Base-by-base conservation (phyloP, 176 grass and related monocot species). In the Areca catechu region DNA sequence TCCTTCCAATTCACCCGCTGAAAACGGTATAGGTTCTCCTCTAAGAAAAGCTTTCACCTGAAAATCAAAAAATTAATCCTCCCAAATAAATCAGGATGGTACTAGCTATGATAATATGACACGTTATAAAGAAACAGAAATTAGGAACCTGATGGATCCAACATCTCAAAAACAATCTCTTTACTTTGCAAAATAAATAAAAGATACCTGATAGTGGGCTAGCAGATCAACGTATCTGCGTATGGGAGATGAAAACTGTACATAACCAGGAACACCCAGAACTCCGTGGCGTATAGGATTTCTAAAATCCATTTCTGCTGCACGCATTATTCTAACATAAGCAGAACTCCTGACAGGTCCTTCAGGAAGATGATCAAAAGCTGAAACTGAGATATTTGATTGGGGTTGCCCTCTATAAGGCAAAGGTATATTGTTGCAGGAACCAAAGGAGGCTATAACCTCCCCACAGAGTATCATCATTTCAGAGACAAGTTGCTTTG, bases 391-490 rank as follows among this genome's bases (percentile, higher is more conserved):
- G 30, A 85, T 85, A 58, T 77, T 85, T 57, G 92, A 74, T 57
- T 84, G 80, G n/a, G 92, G 80, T 51, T 97, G 86, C 9, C 92
- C 86, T 73, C 92, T 80, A 54, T 88, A 97, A 55, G 92, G 92
- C 54, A 97, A 85, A 48, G 92, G 68, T 56, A 97, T 83, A 43
- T 77, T 76, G 70, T 91, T 88, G 47, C 67, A 73, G 55, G 71
- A 76, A 68, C 86, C 86, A 74, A 91, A 91, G 24, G 86, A 76
- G 30, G 92, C 80, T 60, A 97, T 67, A 52, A 66, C 77, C 77
- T 96, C 92, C 22, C 82, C 82, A 69, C 92, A 96, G 24, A 96
- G 83, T 79, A 97, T 87, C 92, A 97, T 97, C 86, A 97, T 90
- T 73, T 97, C 92, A 55, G 83, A 82, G 64, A 96, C 91, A 65